Percentiles rank a stretch among this genome's conserved stretches.
phyloP scores from a whole-genome alignment of 371 early-diverging fungal genomes.

The Mucor mucedo region DNA sequence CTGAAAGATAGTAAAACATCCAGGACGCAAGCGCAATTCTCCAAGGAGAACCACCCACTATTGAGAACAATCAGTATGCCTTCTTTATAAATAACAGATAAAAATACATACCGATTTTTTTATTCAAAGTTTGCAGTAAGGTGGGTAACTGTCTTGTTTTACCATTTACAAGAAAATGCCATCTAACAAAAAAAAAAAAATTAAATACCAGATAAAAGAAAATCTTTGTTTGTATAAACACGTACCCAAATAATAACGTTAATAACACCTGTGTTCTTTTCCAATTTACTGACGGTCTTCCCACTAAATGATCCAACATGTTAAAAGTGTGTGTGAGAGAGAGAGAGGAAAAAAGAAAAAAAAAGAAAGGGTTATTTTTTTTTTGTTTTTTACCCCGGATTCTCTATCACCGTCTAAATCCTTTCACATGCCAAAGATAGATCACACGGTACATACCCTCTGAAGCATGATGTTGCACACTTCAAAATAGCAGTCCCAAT shows the following conservation, averaged over 20 bases:
- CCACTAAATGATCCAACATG: conserved; percentile 92
- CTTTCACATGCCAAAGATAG: conserved; percentile 13
- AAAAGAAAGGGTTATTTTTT: neutral
- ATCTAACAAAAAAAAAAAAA: conserved; percentile 20
- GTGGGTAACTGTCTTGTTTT: conserved; percentile 32
- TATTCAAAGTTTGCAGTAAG: conserved; percentile 33
- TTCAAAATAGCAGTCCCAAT: neutral
- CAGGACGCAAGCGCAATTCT: conserved; percentile 77
- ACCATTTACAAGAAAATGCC: conserved; percentile 48
- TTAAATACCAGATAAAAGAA: neutral
- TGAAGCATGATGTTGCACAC: no score
- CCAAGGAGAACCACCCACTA: conserved; percentile 69
- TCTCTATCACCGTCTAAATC: neutral
- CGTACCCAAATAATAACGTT: conserved; percentile 64
- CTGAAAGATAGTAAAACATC: conserved; percentile 64
- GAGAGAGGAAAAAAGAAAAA: neutral
- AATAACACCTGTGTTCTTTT: conserved; percentile 81
- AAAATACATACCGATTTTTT: conserved; percentile 29
- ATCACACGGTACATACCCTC: neutral
- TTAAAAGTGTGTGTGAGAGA: neutral
- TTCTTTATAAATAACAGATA: neutral
- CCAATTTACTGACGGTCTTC: conserved; percentile 90
- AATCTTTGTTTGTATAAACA: neutral
- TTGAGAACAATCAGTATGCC: neutral
- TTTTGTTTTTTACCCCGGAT: conserved; percentile 14